These are phyloP conservation scores for Fusarium sp. DNA, from an alignment of 2,329 filamentous ascomycete species.

Conservation along the genomic window DNA sequence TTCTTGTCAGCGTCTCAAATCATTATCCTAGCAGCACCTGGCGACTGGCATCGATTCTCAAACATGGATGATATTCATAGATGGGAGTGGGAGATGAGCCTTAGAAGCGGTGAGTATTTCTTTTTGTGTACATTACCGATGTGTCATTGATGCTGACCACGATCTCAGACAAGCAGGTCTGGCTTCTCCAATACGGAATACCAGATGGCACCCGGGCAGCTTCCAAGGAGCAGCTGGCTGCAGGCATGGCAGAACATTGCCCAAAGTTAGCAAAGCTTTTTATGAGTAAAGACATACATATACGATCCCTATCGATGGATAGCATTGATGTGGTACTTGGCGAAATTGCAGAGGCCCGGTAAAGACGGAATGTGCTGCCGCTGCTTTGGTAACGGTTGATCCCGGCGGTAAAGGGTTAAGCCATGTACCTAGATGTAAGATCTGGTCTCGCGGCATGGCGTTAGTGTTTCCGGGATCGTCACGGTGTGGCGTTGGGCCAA, in stretches of 20 bases:
- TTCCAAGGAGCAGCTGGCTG: slow-evolving; percentile 6
- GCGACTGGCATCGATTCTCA: slow-evolving; percentile 16
- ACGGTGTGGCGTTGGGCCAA: not conserved
- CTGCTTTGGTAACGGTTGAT: not conserved
- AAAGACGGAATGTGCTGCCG: not conserved
- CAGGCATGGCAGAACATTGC: slow-evolving; percentile 1
- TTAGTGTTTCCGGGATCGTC: not conserved
- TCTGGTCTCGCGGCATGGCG: no score
- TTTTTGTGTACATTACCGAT: accelerated
- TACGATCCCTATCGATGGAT: slow-evolving; percentile 22
- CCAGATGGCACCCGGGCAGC: not conserved
- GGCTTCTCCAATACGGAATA: slow-evolving; percentile 23
- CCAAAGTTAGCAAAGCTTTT: slow-evolving; percentile 14
- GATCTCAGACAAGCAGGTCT: slow-evolving; percentile 18
- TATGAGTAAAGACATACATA: slow-evolving; percentile 4
- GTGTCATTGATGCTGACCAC: not conserved
- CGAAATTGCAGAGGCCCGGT: slow-evolving; percentile 18
- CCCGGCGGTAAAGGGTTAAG: no score
- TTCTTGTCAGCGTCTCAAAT: slow-evolving; percentile 13
- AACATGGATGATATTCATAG: slow-evolving; percentile 25
- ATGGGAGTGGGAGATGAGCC: slow-evolving; percentile 33
- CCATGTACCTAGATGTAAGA: no score
- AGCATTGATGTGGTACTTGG: slow-evolving; percentile 18
- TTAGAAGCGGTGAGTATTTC: slow-evolving; percentile 9
- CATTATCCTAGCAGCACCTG: not conserved